Base-by-base conservation (phyloP, 805 yeast genomes). In the Myxozyma geophila region DNA sequence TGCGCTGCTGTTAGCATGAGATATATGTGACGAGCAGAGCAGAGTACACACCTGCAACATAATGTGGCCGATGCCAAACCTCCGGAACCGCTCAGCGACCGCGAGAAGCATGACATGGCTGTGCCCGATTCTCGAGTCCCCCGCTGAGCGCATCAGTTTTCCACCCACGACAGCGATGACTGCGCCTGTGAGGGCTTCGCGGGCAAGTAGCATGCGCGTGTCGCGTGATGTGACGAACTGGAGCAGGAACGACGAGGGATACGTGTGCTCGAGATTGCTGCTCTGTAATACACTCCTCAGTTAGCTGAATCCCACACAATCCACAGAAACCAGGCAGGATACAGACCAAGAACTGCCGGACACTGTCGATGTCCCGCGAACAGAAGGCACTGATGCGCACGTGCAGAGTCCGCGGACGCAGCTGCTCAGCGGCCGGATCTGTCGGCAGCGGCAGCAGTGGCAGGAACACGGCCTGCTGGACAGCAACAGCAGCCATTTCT, bases 41-140 rank as follows among this genome's bases (percentile, higher is more conserved):
- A n/a, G 17, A 36, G 36, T n/a, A 21, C 64, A 28, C 44, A 59
- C 67, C 51, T 40, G 44, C 23, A 63, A 55, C 12, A 64, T 53
- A 12, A 23, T n/a, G 2, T 46, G 28, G 35, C 68, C 67, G 40
- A 65, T 43, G 10, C 68, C 67, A 13, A 46, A 28, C 12, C 67
- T 56, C n/a, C 68, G 57, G 36, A 17, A 54, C 21, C 23, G 53
- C 43, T 55, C 49, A 9, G 41, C 64, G 35, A 65, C 67, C 7
- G 68, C 68, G n/a, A 65, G 58, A 2, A 63, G 33, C 67, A 65
- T 63, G 49, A 65, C 54, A 36, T 65, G 60, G 15, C 67, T 64
- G n/a, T 53, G 50, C 15, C 54, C 36, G 4, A 23, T 51, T 7
- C 23, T 13, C 8, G 28, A 15, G 43, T 54, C 48, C 13, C 23